These are phyloP conservation scores for Rhizophagus clarus DNA, from an alignment of 192 early-diverging fungal species.

Conservation along the genomic window DNA sequence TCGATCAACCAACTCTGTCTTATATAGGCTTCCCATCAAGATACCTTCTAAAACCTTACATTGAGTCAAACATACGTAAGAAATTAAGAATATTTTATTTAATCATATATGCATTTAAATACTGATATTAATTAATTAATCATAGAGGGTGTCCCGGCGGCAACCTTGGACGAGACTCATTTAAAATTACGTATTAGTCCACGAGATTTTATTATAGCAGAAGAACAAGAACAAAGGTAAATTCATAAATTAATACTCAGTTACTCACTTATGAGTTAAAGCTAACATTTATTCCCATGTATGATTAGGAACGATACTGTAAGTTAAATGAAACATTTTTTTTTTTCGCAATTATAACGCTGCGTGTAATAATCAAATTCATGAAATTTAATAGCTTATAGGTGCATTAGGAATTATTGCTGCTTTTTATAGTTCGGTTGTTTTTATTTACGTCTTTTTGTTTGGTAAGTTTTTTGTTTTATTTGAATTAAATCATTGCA, in stretches of 20 bases:
- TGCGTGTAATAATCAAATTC: too few relatives aligned
- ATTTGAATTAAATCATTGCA: too few relatives aligned
- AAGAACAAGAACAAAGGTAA: slow-evolving; percentile 1
- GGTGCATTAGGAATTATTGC: neutral
- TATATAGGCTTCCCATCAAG: neutral
- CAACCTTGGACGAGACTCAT: neutral
- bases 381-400: neutral
- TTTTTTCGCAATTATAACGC: too few relatives aligned
- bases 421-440: neutral
- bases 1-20: neutral
- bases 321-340: too few relatives aligned
- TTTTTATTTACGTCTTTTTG: neutral
- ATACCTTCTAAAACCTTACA: neutral
- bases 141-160: neutral
- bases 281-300: neutral
- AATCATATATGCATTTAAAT: neutral
- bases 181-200: neutral
- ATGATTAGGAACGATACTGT: too few relatives aligned
- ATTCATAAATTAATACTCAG: neutral
- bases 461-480: neutral
- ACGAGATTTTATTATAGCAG: neutral
- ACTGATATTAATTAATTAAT: neutral
- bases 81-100: neutral
- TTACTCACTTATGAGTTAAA: neutral
- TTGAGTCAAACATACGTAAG: neutral